Percentiles rank a stretch among this genome's conserved stretches.
These are phyloP conservation scores for Euphorbia pulcherrima DNA, from an alignment of 345 rosid genomes.

Conservation along the genomic window DNA sequence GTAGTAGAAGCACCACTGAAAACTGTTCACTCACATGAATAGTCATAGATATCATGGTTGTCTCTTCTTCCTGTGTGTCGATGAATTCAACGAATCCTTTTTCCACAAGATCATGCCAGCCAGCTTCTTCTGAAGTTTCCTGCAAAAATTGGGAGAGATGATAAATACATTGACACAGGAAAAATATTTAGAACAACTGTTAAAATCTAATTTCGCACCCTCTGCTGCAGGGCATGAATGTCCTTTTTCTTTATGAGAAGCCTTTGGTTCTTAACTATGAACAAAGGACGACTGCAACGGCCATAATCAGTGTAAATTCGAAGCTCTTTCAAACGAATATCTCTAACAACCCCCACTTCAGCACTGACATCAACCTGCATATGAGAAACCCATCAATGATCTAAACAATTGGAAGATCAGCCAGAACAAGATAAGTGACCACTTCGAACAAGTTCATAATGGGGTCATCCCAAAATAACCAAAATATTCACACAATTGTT, in stretches of 20 bases:
- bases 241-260: slow-evolving; percentile 84
- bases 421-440: not conserved
- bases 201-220: slow-evolving; percentile 43
- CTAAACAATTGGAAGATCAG: not conserved
- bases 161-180: not conserved
- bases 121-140: slow-evolving; percentile 83
- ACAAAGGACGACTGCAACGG: slow-evolving; percentile 94
- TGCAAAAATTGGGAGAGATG: slow-evolving; percentile 22
- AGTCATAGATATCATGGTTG: slow-evolving; percentile 99
- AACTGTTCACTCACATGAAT: slow-evolving; percentile 62
- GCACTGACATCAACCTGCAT: slow-evolving; percentile 89
- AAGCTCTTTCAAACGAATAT: slow-evolving; percentile 78
- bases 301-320: slow-evolving; percentile 96
- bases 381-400: slow-evolving; percentile 18
- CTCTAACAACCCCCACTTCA: slow-evolving; percentile 98
- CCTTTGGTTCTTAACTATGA: slow-evolving; percentile 90
- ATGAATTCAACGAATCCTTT: slow-evolving; percentile 87
- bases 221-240: slow-evolving; percentile 76
- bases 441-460: not conserved
- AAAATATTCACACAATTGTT: not conserved
- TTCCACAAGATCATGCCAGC: slow-evolving; percentile 92
- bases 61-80: slow-evolving; percentile 98
- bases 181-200: not conserved
- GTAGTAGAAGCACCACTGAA: no score
- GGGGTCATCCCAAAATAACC: not conserved